A percentile compares a stretch with the other conserved stretches of the same genome.
These are phyloP conservation scores for Fusarium paranaense DNA, from an alignment of 2,329 filamentous ascomycete species.

Conservation along the genomic window DNA sequence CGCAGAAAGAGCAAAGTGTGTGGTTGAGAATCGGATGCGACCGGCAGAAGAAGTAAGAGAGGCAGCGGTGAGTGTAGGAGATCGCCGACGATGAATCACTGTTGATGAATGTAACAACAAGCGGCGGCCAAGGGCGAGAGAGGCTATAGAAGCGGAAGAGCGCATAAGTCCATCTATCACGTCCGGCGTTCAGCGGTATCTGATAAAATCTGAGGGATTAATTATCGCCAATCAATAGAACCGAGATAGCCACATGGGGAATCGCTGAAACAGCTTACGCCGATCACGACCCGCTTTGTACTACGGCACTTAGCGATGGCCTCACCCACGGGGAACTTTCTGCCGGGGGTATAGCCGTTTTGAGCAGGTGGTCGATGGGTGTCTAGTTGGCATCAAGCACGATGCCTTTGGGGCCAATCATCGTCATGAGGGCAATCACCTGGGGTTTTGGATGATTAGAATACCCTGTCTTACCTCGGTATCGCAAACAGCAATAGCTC, in stretches of 20 bases:
- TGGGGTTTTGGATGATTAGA: slow-evolving; percentile 11
- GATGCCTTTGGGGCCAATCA: slow-evolving; percentile 23
- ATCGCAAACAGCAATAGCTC: slow-evolving; percentile 4
- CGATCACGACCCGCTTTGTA: slow-evolving; percentile 29
- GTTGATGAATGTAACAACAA: background rate
- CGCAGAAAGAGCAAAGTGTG: background rate
- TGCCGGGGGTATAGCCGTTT: slow-evolving; percentile 27
- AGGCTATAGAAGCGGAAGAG: background rate
- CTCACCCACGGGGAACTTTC: background rate
- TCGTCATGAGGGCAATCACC: slow-evolving; percentile 11
- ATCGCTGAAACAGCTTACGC: slow-evolving; percentile 27
- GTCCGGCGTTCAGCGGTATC: slow-evolving; percentile 1
- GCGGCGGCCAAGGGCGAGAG: slow-evolving; percentile 1
- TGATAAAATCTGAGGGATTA: slow-evolving; percentile 13
- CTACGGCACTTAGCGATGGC: slow-evolving; percentile 16
- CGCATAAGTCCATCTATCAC: background rate
- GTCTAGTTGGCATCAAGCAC: background rate
- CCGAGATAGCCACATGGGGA: slow-evolving; percentile 35
- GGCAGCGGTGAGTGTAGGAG: background rate
- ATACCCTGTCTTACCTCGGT: slow-evolving; percentile 16
- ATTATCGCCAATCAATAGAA: slow-evolving; percentile 27
- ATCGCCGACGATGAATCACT: background rate
- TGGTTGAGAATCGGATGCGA: background rate
- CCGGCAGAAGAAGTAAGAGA: background rate
- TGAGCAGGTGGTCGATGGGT: slow-evolving; percentile 33